phyloP scores from a whole-genome alignment of 169 alveolate species.

The Cryptosporidium tyzzeri region DNA sequence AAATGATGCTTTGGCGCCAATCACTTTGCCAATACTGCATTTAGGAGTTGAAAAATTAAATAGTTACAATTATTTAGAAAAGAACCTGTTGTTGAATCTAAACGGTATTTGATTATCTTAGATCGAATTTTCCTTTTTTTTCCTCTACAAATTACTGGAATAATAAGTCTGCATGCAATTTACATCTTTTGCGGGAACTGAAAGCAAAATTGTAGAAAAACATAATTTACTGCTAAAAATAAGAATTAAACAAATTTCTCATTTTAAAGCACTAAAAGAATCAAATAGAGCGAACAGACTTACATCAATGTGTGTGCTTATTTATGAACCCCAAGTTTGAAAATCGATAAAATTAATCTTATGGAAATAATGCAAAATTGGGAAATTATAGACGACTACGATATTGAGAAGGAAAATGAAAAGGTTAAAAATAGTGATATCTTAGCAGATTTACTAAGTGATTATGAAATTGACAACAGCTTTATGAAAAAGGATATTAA shows the following conservation, averaged over 20 bases:
- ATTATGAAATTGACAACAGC: not conserved
- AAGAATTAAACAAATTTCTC: not conserved
- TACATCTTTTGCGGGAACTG: not conserved
- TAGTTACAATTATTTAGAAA: too few relatives aligned
- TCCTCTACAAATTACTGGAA: not conserved
- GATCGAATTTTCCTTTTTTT: not conserved
- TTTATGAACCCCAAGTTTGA: not conserved
- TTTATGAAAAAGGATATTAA: not conserved
- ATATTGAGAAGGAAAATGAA: not conserved
- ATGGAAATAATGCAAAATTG: slow-evolving; percentile 26
- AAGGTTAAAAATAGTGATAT: not conserved
- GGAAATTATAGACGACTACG: slow-evolving; percentile 24
- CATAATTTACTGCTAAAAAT: not conserved
- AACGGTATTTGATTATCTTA: not conserved
- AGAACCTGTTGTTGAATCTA: too few relatives aligned
- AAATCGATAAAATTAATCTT: too few relatives aligned
- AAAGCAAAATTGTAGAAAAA: not conserved
- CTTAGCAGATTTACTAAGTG: not conserved
- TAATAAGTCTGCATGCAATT: not conserved
- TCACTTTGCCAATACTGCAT: not conserved
- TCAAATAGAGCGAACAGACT: not conserved
- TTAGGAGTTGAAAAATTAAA: not conserved
- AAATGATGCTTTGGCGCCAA: not conserved
- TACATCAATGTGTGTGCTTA: not conserved
- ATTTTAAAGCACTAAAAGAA: not conserved